Evolutionary conservation across 2,329 filamentous ascomycete genomes (phyloP), one percentile per base, ranked within the genome.

Genomic region (Colletotrichum simmondsii): DNA sequence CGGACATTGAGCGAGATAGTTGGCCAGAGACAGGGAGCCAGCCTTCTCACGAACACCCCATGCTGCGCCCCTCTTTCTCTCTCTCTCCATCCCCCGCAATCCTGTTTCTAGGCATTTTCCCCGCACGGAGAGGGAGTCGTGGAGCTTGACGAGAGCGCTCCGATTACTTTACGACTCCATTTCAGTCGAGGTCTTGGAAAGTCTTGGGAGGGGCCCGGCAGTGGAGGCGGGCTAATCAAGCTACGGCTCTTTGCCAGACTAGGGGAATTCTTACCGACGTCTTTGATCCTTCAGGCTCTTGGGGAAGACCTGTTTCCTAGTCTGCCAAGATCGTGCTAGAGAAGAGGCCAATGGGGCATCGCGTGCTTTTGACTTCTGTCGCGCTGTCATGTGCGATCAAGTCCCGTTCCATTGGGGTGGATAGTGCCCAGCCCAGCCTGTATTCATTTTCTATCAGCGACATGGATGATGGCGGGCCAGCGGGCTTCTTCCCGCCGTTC

Each of bases 81-180:
- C 30, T 52, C 37, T 37, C 26, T 32, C 5, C 32, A 14, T 65
- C 52, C 63, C 67, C 68, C 62, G 32, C 54, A 70, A 66, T 14
- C 37, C 68, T 62, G 65, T 12, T 46, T 54, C 54, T 24, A 5
- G 37, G 37, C 28, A 32, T 22, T 67, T 49, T 61, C 65, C 65
- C 65, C 65, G 65, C 56, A 67, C 56, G 22, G 28, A 59, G 56
- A 32, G 54, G 24, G 14, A 26, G 19, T 49, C 42, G 42, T 42
- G 54, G 65, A 67, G 65, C 53, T 63, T 28, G 46, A 32, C 5
- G 28, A 56, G 14, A 65, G 62, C 6, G 30, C 62, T 49, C 24
- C 19, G 16, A 62, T 62, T 30, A 62, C 24, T 28, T 49, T 42
- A 42, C 14, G 37, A 3, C 14, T 42, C 37, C 37, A 7, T 42